Percentiles rank a stretch among this genome's conserved stretches.
Conservation (phyloP, 148 eudicot genomes). For the Rheum nobile region DNA sequence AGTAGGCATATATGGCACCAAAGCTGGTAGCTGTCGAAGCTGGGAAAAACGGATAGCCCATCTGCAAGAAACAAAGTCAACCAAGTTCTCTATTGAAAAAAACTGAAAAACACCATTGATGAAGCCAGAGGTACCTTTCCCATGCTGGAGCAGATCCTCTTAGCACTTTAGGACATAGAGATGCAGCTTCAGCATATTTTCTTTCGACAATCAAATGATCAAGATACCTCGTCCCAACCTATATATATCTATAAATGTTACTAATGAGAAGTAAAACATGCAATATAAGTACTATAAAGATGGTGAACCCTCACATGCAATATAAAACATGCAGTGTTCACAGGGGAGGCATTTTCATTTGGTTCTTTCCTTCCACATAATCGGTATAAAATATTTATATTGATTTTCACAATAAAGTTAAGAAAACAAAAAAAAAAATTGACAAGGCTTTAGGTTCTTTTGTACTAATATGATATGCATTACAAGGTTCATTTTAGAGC, state of each 20-base stretch:
- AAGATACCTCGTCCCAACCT: conserved; percentile 91
- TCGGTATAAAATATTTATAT: background rate
- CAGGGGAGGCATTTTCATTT: background rate
- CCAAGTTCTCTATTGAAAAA: conserved; percentile 13
- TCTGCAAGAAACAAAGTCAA: conserved; percentile 32
- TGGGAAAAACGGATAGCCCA: conserved; percentile 97
- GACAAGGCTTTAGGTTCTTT: background rate
- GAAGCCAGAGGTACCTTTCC: conserved; percentile 55
- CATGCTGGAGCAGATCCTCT: conserved; percentile 91
- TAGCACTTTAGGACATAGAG: conserved; percentile 87
- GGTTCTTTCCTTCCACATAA: background rate
- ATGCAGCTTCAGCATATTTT: conserved; percentile 88
- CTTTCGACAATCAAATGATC: conserved; percentile 89
- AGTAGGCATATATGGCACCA: conserved; percentile 81
- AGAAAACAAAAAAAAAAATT: background rate
- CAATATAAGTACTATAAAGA: background rate
- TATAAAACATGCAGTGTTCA: background rate
- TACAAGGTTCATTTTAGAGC: background rate
- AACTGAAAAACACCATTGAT: background rate
- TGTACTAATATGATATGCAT: background rate
- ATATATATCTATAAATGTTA: background rate
- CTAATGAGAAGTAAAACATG: background rate
- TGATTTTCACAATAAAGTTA: background rate
- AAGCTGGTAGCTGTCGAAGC: conserved; percentile 85
- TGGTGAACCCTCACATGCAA: background rate